These are phyloP conservation scores for Rubus parviflorus DNA, from an alignment of 306 rosid genomes.

Conservation along the genomic window DNA sequence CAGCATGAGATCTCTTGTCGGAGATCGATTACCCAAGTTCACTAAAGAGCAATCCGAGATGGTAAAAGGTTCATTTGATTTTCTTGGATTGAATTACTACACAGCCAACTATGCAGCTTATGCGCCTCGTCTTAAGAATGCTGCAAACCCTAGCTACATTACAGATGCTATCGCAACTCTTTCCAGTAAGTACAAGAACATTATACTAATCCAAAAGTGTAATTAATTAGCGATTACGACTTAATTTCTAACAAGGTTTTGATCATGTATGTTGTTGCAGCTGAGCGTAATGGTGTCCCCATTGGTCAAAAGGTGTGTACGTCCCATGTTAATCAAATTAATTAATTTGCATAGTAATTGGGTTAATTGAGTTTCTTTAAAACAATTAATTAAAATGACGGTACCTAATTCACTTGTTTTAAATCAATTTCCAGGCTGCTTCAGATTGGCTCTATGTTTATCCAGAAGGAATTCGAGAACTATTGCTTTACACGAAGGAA, in stretches of 20 bases:
- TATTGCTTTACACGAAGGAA: slow-evolving; percentile 28
- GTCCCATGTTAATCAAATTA: not conserved
- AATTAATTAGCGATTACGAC: not conserved
- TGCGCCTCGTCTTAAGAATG: slow-evolving; percentile 17
- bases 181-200: slow-evolving; percentile 31
- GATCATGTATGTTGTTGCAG: slow-evolving; percentile 20
- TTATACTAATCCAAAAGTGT: not conserved
- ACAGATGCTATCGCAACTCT: slow-evolving; percentile 35
- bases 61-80: slow-evolving; percentile 59
- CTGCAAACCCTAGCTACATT: slow-evolving; percentile 29
- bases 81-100: slow-evolving; percentile 63
- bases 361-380: not conserved
- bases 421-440: slow-evolving; percentile 14
- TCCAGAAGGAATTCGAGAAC: slow-evolving; percentile 29
- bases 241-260: not conserved
- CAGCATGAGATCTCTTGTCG: slow-evolving; percentile 50
- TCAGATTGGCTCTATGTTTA: slow-evolving; percentile 30
- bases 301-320: slow-evolving; percentile 43
- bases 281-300: slow-evolving; percentile 40
- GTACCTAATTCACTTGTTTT: not conserved
- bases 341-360: not conserved
- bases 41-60: slow-evolving; percentile 44
- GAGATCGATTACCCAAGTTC: slow-evolving; percentile 60
- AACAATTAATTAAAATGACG: not conserved
- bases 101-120: slow-evolving; percentile 41